Percentiles rank a stretch among this genome's conserved stretches.
Evolutionary conservation across 2,329 filamentous ascomycete genomes (phyloP).

Genomic region (Canariomyces notabilis): DNA sequence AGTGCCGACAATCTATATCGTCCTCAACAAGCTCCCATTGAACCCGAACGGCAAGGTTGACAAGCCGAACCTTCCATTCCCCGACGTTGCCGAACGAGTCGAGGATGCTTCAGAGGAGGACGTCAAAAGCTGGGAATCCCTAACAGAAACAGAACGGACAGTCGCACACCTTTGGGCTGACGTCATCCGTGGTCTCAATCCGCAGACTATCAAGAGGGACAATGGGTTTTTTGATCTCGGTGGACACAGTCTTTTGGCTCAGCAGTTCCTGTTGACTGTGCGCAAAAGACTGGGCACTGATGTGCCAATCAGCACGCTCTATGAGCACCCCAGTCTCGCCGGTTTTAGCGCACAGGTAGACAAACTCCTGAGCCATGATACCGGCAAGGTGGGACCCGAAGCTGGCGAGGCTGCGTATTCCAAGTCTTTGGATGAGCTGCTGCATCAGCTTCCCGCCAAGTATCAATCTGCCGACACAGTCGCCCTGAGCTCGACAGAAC

Average conservation of each 20-base stretch:
- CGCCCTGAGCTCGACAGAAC: constrained; percentile 24
- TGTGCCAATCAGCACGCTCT: constrained; percentile 66
- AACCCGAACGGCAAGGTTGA: constrained; percentile 86
- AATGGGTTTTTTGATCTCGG: constrained; percentile 73
- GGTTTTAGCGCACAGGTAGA: constrained; percentile 50
- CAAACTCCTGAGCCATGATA: constrained; percentile 27
- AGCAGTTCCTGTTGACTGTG: constrained; percentile 72
- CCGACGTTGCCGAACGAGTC: constrained; percentile 63
- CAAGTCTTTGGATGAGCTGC: constrained; percentile 43
- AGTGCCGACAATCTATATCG: constrained; percentile 69
- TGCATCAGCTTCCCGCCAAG: constrained; percentile 34
- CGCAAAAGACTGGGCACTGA: constrained; percentile 39
- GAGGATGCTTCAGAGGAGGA: constrained; percentile 41
- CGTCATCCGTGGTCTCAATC: constrained; percentile 62
- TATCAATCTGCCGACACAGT: constrained; percentile 31
- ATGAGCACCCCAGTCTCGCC: constrained; percentile 52
- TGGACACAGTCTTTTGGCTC: constrained; percentile 75
- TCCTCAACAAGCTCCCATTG: constrained; percentile 67
- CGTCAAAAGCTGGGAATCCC: constrained; percentile 36
- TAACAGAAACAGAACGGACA: constrained; percentile 54
- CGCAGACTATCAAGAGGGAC: constrained; percentile 57
- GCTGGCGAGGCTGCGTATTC: constrained; percentile 44
- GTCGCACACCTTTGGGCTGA: constrained; percentile 70
- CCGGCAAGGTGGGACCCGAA: constrained; percentile 25
- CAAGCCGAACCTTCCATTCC: constrained; percentile 74